Percentiles rank a stretch among this genome's conserved stretches.
phyloP scores from a whole-genome alignment of 305 asterid genomes.

The Solanum hybrid region DNA sequence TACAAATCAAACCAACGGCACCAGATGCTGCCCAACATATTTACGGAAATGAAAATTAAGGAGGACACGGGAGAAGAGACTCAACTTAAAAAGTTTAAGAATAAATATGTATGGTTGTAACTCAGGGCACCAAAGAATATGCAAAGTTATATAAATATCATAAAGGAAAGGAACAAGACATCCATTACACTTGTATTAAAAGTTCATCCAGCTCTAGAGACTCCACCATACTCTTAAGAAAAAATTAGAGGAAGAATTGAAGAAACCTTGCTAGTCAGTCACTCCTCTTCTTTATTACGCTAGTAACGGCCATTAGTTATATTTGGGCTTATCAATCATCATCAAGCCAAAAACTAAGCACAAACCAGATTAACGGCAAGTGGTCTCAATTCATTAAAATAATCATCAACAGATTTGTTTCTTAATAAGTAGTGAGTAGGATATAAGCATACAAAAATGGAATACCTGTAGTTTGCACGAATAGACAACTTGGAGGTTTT shows the following conservation, averaged over 20 bases:
- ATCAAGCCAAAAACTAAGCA: background rate
- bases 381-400: background rate
- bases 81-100: background rate
- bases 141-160: background rate
- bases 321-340: background rate
- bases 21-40: background rate
- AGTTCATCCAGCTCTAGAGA: background rate
- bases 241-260: background rate
- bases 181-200: background rate
- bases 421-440: background rate
- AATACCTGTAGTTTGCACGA: constrained; percentile 47
- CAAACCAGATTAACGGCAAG: background rate
- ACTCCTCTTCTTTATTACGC: background rate
- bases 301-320: background rate
- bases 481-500: constrained; percentile 27
- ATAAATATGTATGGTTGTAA: background rate
- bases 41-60: background rate
- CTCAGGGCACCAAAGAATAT: background rate
- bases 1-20: background rate
- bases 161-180: background rate
- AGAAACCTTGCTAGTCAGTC: background rate
- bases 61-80: background rate
- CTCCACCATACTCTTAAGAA: background rate
- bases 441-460: background rate
- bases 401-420: background rate